phyloP scores from a whole-genome alignment of 2,329 filamentous ascomycete genomes.

The Trichoderma brevicompactum region DNA sequence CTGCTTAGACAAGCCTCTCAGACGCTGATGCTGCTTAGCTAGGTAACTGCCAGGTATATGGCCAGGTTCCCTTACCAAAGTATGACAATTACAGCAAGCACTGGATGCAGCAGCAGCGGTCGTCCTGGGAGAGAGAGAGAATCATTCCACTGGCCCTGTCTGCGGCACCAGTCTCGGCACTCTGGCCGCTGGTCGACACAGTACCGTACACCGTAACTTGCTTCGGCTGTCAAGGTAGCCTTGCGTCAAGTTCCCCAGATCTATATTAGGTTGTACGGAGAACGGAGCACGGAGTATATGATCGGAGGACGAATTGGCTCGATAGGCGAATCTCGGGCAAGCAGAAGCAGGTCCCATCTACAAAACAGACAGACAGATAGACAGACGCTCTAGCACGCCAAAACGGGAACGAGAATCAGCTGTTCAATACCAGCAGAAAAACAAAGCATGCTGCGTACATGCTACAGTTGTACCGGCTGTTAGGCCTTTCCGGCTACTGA shows the following conservation, averaged over 20 bases:
- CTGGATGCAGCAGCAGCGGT: too few relatives aligned
- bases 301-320: conserved; percentile 2
- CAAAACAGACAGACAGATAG: not conserved
- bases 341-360: not conserved
- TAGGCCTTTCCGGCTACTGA: too few relatives aligned
- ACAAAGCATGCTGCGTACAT: too few relatives aligned
- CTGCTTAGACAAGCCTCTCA: too few relatives aligned
- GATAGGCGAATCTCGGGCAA: conserved; percentile 24
- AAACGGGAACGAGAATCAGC: not conserved
- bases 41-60: too few relatives aligned
- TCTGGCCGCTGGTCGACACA: not conserved
- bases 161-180: not conserved
- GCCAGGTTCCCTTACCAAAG: too few relatives aligned
- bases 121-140: not conserved
- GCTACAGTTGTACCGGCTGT: too few relatives aligned
- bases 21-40: too few relatives aligned
- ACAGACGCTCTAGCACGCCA: too few relatives aligned
- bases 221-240: conserved; percentile 18
- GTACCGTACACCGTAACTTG: not conserved
- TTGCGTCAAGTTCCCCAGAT: conserved; percentile 24
- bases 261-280: conserved; percentile 22
- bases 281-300: not conserved
- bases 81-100: too few relatives aligned
- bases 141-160: conserved; percentile 2
- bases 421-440: not conserved